Evolutionary conservation across 2,329 filamentous ascomycete species (phyloP), one percentile per base, ranked within the genome.

Genomic region (Albifimbria verrucaria): DNA sequence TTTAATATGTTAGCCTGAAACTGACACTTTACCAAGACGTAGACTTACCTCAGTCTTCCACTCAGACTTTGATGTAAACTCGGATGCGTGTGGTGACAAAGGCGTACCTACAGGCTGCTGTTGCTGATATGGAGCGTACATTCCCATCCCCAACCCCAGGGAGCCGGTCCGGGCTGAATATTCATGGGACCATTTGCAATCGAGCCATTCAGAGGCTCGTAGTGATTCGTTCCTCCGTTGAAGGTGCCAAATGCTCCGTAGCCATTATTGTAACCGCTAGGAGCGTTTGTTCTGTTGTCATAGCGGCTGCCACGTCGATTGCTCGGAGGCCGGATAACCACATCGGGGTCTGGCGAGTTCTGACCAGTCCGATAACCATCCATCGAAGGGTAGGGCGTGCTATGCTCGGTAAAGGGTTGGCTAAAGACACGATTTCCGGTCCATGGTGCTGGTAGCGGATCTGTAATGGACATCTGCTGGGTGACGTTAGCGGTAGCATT

Each of bases 61-160:
- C 44, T 65, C 67, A 50, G 65, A 69, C 23, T 74, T 72, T 4
- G 84, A 81, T 12, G 84, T 89, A 61, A 92, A 92, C 65, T 92
- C 88, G 4, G 82, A 86, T 23, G 88, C 88, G 59, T 89, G 84
- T 12, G 88, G 87, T 18, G 88, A 90, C 42, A 92, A 75, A 7
- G 85, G 78, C 18, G 86, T 89, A 23, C 85, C 82, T 56, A 82
- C 77, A 23, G 82, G 75, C 57, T 81, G 81, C 57, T 81, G 81
- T 60, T 78, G 77, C 57, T 78, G 78, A 61, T 81, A 85, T 41
- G 71, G 61, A 50, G 75, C 70, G 57, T 72, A 82, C 69, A 73
- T 70, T 15, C 70, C 59, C 64, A 78, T 65, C 21, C 69, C 71
- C 64, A 77, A n/a, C n/a, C n/a, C n/a, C n/a, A 69, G 10, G 68